phyloP scores from a whole-genome alignment of 2,329 filamentous ascomycete genomes.

The Fusarium stilboides region DNA sequence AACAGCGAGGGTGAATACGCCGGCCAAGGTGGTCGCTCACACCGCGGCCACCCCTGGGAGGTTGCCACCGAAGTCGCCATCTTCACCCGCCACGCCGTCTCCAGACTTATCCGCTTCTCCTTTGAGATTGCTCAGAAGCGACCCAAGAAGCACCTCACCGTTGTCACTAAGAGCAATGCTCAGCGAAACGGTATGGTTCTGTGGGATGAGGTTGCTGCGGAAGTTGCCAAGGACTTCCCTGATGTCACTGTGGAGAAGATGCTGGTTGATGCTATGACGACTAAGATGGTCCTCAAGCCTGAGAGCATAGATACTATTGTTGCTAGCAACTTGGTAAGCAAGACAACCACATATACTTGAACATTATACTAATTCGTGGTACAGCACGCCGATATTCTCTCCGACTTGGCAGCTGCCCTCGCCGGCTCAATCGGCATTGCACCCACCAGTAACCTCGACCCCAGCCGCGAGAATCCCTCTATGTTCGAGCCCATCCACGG shows the following conservation, averaged over 20 bases:
- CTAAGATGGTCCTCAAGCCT: slow-evolving; percentile 74
- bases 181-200: slow-evolving; percentile 78
- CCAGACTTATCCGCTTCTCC: slow-evolving; percentile 73
- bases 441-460: slow-evolving; percentile 78
- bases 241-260: slow-evolving; percentile 76
- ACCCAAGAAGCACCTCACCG: slow-evolving; percentile 71
- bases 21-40: slow-evolving; percentile 74
- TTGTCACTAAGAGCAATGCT: slow-evolving; percentile 77
- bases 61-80: slow-evolving; percentile 74
- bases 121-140: slow-evolving; percentile 72
- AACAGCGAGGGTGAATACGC: slow-evolving; percentile 78
- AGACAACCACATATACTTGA: fast-evolving
- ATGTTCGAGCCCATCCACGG: slow-evolving; percentile 76
- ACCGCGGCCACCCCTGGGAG: slow-evolving; percentile 72
- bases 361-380: neutral
- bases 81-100: slow-evolving; percentile 72
- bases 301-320: slow-evolving; percentile 74
- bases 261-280: slow-evolving; percentile 78
- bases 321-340: slow-evolving; percentile 68
- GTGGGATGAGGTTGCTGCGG: slow-evolving; percentile 74
- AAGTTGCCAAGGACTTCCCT: slow-evolving; percentile 70
- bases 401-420: slow-evolving; percentile 78
- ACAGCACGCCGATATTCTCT: slow-evolving; percentile 75
- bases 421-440: slow-evolving; percentile 81
- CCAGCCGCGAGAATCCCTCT: slow-evolving; percentile 66